Base-by-base conservation (phyloP, 2,329 filamentous ascomycete species). In the Fusarium illudens region DNA sequence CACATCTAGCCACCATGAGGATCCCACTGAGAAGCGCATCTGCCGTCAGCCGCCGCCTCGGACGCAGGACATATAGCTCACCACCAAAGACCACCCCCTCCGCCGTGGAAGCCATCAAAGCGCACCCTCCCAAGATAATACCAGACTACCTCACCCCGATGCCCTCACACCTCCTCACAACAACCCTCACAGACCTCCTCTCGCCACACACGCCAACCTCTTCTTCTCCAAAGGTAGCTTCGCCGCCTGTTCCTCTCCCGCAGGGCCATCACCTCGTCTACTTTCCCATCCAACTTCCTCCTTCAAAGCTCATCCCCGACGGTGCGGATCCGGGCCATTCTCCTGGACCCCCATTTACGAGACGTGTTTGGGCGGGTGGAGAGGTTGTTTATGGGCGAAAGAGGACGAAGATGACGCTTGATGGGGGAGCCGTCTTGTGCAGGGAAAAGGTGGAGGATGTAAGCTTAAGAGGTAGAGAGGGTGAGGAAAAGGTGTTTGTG, bases 361-460 rank as follows among this genome's bases (percentile, higher is more conserved):
- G 92, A 20, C 89, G 96, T 17, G 88, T 99, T 82, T 99, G 96
- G 96, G 93, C 92, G 13, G 94, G 94, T 30, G 96, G 95, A 0
- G 84, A 85, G 37, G 79, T 97, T 9, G 75, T 75, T 2, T 92
- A 92, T 70, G 77, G 79, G n/a, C 12, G n/a, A 13, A n/a, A 11
- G 6, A 22, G 29, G 46, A 30, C 37, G 19, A 60, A 60, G 3
- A 52, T 87, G 61, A 42, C 60, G 6, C 67, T 87, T 4, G 79
- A 84, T 55, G 79, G 80, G 4, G 57, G 78, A 11, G 60, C 73
- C 0, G 82, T 74, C 19, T 67, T 79, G 3, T 88, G 86, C 37
- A 71, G 76, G 10, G 86, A 88, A 77, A 73, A 64, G 7, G 78
- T 87, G 25, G 79, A 73, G 19, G 77, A 79, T 44, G 82, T 81